phyloP scores from a whole-genome alignment of 306 rosid genomes.

The Cucurbita maxima region DNA sequence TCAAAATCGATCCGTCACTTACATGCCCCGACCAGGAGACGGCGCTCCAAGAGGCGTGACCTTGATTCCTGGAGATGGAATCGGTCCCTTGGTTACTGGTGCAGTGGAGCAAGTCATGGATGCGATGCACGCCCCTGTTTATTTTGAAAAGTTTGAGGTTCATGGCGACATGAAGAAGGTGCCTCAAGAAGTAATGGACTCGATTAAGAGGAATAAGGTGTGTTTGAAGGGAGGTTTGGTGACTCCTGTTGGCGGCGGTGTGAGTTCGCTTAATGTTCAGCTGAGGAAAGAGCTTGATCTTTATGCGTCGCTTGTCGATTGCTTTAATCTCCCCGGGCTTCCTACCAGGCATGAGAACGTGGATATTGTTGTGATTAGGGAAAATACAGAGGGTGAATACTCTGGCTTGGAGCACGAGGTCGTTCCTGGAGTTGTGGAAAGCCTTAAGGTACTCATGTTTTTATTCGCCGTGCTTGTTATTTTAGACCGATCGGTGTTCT shows the following conservation, averaged over 20 bases:
- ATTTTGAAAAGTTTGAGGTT: conserved; percentile 56
- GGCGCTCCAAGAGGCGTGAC: conserved; percentile 62
- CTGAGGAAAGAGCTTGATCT: conserved; percentile 75
- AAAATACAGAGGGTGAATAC: conserved; percentile 84
- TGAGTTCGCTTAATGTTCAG: conserved; percentile 64
- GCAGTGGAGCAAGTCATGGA: conserved; percentile 86
- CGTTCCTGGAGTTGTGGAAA: conserved; percentile 86
- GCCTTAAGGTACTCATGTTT: conserved; percentile 47
- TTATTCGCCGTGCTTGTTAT: neutral
- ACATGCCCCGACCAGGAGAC: conserved; percentile 83
- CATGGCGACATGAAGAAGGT: conserved; percentile 51
- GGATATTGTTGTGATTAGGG: conserved; percentile 73
- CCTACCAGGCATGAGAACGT: conserved; percentile 59
- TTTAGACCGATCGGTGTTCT: neutral
- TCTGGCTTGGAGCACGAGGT: conserved; percentile 84
- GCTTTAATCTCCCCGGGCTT: conserved; percentile 63
- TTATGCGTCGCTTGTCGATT: conserved; percentile 79
- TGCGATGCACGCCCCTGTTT: conserved; percentile 71
- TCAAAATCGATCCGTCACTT: conserved; percentile 47
- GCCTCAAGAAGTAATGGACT: conserved; percentile 56
- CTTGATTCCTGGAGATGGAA: conserved; percentile 73
- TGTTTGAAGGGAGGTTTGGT: conserved; percentile 71
- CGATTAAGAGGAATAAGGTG: conserved; percentile 70
- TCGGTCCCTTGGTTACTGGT: conserved; percentile 61
- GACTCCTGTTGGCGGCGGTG: conserved; percentile 81